These are phyloP conservation scores for Cutaneotrichosporon cavernicola DNA, from an alignment of 1,284 basidiomycete genomes.

Conservation along the genomic window DNA sequence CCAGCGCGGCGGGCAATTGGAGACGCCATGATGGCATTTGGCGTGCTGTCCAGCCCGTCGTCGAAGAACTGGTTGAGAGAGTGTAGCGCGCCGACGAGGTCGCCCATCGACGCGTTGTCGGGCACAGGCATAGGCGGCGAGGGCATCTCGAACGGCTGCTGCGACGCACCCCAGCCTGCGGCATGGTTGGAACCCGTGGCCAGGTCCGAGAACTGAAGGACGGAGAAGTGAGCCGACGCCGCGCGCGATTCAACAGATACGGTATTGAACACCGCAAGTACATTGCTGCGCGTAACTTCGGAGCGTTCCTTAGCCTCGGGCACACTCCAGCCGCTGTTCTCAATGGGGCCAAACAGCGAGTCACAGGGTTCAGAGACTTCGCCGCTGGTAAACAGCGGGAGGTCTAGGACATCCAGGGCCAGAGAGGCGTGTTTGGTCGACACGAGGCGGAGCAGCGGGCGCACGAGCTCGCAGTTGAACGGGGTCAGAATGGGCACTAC, in stretches of 20 bases:
- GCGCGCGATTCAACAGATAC: conserved; percentile 64
- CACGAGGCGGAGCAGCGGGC: conserved; percentile 82
- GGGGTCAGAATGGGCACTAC: conserved; percentile 70
- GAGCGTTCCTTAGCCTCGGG: conserved; percentile 65
- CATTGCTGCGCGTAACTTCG: conserved; percentile 68
- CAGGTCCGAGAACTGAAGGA: conserved; percentile 49
- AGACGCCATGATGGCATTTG: conserved; percentile 22
- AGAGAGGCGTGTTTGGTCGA: conserved; percentile 79
- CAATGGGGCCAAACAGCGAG: conserved; percentile 74
- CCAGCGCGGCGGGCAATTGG: conserved; percentile 6
- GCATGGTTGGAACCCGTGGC: conserved; percentile 1
- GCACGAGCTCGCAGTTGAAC: conserved; percentile 79
- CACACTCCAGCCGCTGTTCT: conserved; percentile 81
- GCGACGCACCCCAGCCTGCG: conserved; percentile 25
- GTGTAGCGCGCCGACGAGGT: conserved; percentile 80
- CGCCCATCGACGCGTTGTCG: conserved; percentile 62
- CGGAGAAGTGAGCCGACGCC: conserved; percentile 50
- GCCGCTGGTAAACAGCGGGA: conserved; percentile 72
- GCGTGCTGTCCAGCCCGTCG: conserved; percentile 51
- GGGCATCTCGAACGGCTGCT: conserved; percentile 51
- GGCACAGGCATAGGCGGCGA: conserved; percentile 69
- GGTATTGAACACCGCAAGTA: conserved; percentile 79
- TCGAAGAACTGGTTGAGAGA: conserved; percentile 84
- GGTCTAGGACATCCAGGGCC: conserved; percentile 87
- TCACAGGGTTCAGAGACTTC: conserved; percentile 76